Percentiles rank a stretch among this genome's conserved stretches.
Conservation (phyloP, 108 stramenopile species). For the Schizochytrium sp. region DNA sequence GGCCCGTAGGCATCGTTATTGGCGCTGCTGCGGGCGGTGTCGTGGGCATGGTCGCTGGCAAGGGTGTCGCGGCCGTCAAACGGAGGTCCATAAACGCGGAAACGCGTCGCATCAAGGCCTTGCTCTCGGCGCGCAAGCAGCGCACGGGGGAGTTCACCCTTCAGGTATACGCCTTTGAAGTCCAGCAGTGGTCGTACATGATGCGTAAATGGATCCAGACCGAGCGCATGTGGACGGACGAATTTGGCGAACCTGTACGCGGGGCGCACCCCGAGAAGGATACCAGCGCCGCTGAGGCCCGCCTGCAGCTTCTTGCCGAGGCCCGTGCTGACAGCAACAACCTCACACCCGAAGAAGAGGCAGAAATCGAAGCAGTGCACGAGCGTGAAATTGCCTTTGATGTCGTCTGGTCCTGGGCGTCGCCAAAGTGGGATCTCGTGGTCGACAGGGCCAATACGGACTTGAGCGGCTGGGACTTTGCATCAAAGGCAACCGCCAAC, state of each 20-base stretch:
- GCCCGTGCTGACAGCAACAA: background rate
- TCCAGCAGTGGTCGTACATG: constrained; percentile 12
- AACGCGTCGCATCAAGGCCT: background rate
- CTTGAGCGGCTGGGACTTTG: background rate
- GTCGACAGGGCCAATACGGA: background rate
- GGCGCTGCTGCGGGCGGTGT: background rate
- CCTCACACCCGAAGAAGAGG: background rate
- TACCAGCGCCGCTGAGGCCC: background rate
- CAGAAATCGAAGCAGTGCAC: background rate
- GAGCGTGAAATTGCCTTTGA: background rate
- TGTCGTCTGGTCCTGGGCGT: background rate
- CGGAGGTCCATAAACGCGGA: background rate
- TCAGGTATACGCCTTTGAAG: background rate
- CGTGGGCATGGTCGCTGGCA: background rate
- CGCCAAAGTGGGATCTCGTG: background rate
- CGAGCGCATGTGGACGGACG: background rate
- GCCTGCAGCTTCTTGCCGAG: background rate
- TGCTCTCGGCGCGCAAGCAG: background rate
- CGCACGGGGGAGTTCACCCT: background rate
- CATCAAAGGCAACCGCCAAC: background rate
- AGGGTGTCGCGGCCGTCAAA: constrained; percentile 1
- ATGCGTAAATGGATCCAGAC: background rate
- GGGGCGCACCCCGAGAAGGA: background rate
- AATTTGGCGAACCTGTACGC: background rate
- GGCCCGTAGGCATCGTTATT: background rate